Evolutionary conservation across 345 rosid species (phyloP), one percentile per base, ranked within the genome.

Genomic region (Luvunga scandens): DNA sequence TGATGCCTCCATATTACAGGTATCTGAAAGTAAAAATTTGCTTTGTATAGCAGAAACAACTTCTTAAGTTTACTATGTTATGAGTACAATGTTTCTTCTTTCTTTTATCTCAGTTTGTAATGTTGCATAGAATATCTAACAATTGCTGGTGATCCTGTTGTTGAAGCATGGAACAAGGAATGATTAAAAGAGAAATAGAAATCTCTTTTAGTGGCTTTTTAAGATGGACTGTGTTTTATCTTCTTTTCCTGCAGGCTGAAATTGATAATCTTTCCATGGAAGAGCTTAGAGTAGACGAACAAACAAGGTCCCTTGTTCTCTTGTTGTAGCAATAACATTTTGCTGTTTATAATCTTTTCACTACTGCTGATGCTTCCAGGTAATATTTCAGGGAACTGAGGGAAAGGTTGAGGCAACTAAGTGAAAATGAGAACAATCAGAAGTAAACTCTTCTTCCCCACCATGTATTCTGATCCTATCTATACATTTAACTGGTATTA

Each of bases 351-450:
- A 67, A 75, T 78, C 75, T 65, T 28, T 75, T 67, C 69, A 75
- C 62, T 67, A 80, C 34, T 82, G 82, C 86, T 89, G 81, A 87
- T 74, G 64, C 79, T 85, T 75, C 25, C 72, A 18, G 66, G 31
- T 79, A 74, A 45, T 80, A 48, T 77, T 89, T 79, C 91, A 96
- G 99, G 83, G 91, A 88, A 86, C 84, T 90, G 89, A 92, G 92
- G 87, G 98, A 89, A 80, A 90, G 83, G 76, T 73, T 96, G 83
- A 87, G 91, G 86, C 84, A 79, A 67, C 82, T 96, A 81, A 91
- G 95, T 72, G 99, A 94, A 87, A 86, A 94, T 80, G 91, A 90
- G 75, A 88, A 82, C 90, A 92, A 87, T 71, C 95, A 85, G 75
- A 94, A 87, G 99, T 94, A 90, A 83, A 6, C 36, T 71, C 24